A percentile compares a stretch with the other conserved stretches of the same genome.
Conservation (phyloP, 2,329 filamentous ascomycete species). For the Exophiala oligosperma region DNA sequence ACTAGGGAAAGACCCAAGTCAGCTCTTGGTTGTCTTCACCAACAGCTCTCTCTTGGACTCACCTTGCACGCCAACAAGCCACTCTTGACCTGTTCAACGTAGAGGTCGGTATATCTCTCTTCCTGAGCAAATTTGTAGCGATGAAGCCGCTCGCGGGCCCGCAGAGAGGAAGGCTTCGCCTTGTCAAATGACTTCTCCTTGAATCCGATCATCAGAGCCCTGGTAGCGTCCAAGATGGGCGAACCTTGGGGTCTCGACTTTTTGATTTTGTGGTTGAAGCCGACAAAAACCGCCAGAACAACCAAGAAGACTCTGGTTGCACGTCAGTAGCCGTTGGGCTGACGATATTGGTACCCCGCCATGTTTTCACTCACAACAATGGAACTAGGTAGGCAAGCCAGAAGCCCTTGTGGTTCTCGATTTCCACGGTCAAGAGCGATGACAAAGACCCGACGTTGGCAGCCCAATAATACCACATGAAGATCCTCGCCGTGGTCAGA, state of each 20-base stretch:
- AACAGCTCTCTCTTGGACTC: constrained; percentile 75
- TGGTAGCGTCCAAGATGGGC: not conserved
- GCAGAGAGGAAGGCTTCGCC: not conserved
- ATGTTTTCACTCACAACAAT: constrained; percentile 59
- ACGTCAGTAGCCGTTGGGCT: constrained; percentile 64
- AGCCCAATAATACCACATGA: constrained; percentile 68
- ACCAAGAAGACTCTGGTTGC: not conserved
- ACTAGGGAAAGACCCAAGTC: constrained; percentile 60
- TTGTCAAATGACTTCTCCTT: not conserved
- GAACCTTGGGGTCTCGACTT: not conserved
- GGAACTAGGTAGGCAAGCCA: constrained; percentile 72
- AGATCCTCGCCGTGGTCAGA: constrained; percentile 66
- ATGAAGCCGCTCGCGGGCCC: not conserved
- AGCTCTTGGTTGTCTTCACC: constrained; percentile 54
- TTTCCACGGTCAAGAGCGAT: constrained; percentile 53
- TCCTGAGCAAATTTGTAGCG: not conserved
- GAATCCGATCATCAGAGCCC: not conserved
- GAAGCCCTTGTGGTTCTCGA: constrained; percentile 75
- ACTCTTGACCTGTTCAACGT: constrained; percentile 26
- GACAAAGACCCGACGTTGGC: constrained; percentile 67
- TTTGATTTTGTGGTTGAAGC: not conserved
- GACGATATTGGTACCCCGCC: constrained; percentile 55
- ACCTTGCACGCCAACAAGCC: constrained; percentile 65
- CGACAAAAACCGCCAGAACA: not conserved
- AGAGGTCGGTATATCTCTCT: not conserved